Percentiles rank a stretch among this genome's conserved stretches.
phyloP scores from a whole-genome alignment of 2,329 filamentous ascomycete species.

The Fusarium sp. region DNA sequence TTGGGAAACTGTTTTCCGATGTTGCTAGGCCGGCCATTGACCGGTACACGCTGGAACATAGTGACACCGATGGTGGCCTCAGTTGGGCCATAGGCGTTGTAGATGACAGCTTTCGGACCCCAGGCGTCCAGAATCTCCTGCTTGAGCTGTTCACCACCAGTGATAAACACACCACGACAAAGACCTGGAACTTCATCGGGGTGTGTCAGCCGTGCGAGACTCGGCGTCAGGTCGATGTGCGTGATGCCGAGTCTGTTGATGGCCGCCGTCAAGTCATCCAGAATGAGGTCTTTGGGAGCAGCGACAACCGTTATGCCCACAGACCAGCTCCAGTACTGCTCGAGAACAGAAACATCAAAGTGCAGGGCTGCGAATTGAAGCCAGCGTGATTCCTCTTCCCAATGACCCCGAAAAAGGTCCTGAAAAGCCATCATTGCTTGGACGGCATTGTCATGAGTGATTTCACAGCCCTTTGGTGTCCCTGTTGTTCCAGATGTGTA shows the following conservation, averaged over 20 bases:
- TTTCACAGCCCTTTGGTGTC: slow-evolving; percentile 85
- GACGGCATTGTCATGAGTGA: slow-evolving; percentile 88
- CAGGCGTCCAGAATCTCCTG: slow-evolving; percentile 89
- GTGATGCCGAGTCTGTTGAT: slow-evolving; percentile 80
- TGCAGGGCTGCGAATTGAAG: slow-evolving; percentile 94
- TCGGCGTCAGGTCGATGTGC: slow-evolving; percentile 91
- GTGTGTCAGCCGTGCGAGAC: slow-evolving; percentile 78
- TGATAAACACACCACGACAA: slow-evolving; percentile 88
- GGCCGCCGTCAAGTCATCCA: slow-evolving; percentile 80
- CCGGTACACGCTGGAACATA: slow-evolving; percentile 83
- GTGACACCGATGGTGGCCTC: slow-evolving; percentile 94
- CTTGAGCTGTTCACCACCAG: slow-evolving; percentile 86
- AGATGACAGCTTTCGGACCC: slow-evolving; percentile 82
- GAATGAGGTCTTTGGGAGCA: slow-evolving; percentile 82
- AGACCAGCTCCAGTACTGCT: slow-evolving; percentile 96
- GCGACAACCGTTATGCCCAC: slow-evolving; percentile 86
- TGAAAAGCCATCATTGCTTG: slow-evolving; percentile 91
- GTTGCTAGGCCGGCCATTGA: slow-evolving; percentile 82
- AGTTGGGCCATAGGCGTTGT: slow-evolving; percentile 92
- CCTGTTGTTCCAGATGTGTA: slow-evolving; percentile 91
- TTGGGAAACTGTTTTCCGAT: slow-evolving; percentile 90
- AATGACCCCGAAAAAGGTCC: slow-evolving; percentile 77
- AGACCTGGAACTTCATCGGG: slow-evolving; percentile 84
- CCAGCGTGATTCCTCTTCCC: slow-evolving; percentile 79
- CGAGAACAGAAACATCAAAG: slow-evolving; percentile 91